Evolutionary conservation across 768 basidiomycete genomes (phyloP).

Genomic region (Xerocomellus amylosporus): DNA sequence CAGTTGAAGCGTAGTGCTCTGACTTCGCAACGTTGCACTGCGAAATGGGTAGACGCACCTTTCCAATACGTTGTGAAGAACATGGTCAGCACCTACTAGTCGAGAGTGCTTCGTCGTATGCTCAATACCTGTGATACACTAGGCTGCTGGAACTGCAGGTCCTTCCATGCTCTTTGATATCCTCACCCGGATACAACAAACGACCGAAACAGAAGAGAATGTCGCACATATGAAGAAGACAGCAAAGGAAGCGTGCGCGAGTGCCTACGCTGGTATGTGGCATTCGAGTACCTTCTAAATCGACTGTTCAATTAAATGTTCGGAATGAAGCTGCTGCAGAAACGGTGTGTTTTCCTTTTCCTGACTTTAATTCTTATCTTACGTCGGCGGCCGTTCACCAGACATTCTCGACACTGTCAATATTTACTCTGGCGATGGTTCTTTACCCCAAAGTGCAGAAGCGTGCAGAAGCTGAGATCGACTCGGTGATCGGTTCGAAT

Average conservation of each 20-base stretch:
- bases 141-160: slow-evolving; percentile 12
- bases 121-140: not conserved
- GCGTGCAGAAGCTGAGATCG: slow-evolving; percentile 14
- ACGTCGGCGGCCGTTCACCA: not conserved
- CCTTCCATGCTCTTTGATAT: slow-evolving; percentile 13
- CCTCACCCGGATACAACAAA: not conserved
- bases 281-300: not conserved
- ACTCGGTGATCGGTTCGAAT: slow-evolving; percentile 5
- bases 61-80: slow-evolving; percentile 10
- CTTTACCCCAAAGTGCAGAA: slow-evolving; percentile 16
- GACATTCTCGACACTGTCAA: slow-evolving; percentile 5
- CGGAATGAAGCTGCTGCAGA: slow-evolving; percentile 11
- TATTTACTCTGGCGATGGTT: slow-evolving; percentile 14
- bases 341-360: not conserved
- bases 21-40: not conserved
- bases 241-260: slow-evolving; percentile 7
- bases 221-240: not conserved
- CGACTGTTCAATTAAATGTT: not conserved
- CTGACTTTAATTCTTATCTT: not conserved
- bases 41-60: slow-evolving; percentile 6
- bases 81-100: slow-evolving; percentile 2
- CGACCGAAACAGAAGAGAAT: not conserved
- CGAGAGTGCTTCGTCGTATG: not conserved
- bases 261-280: slow-evolving; percentile 13
- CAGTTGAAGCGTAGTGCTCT: slow-evolving; percentile 4